These are phyloP conservation scores for Sanghuangporus weigelae DNA, from an alignment of 1,284 basidiomycete species.

Conservation along the genomic window DNA sequence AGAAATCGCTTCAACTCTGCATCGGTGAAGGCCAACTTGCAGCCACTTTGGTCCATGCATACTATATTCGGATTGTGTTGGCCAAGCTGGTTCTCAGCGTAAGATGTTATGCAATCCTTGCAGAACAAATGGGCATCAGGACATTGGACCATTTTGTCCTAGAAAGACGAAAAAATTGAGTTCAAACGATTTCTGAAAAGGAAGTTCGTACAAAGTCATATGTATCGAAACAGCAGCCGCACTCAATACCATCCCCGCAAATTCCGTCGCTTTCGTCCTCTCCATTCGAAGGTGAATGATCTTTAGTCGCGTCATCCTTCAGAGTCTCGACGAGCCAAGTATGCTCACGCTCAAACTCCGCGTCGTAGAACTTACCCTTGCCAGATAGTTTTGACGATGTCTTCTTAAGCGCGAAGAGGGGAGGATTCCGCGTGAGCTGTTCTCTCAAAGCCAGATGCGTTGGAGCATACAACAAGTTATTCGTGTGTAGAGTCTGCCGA, in stretches of 20 bases:
- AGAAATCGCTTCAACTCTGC: constrained; percentile 64
- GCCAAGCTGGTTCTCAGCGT: constrained; percentile 46
- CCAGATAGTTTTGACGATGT: constrained; percentile 28
- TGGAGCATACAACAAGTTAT: constrained; percentile 53
- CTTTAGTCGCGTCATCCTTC: constrained; percentile 29
- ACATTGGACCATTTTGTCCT: constrained; percentile 83
- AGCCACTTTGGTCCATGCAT: constrained; percentile 81
- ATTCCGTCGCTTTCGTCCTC: constrained; percentile 31
- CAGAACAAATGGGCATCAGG: constrained; percentile 79
- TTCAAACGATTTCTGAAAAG: not conserved
- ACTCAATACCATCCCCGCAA: constrained; percentile 60
- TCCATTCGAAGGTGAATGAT: constrained; percentile 20
- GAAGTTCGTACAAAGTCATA: constrained; percentile 59
- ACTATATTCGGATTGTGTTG: constrained; percentile 47
- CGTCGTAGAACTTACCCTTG: constrained; percentile 38
- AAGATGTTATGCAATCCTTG: constrained; percentile 46
- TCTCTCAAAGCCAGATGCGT: constrained; percentile 43
- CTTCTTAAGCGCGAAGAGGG: constrained; percentile 39
- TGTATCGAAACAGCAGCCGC: constrained; percentile 75
- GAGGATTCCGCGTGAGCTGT: constrained; percentile 27
- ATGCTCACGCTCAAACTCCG: constrained; percentile 35
- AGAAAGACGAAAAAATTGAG: constrained; percentile 15
- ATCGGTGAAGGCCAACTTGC: constrained; percentile 61
- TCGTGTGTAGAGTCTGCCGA: constrained; percentile 31
- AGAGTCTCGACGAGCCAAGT: constrained; percentile 37